Evolutionary conservation across 2,329 filamentous ascomycete genomes (phyloP).

Genomic region (Neofusicoccum laricinum): DNA sequence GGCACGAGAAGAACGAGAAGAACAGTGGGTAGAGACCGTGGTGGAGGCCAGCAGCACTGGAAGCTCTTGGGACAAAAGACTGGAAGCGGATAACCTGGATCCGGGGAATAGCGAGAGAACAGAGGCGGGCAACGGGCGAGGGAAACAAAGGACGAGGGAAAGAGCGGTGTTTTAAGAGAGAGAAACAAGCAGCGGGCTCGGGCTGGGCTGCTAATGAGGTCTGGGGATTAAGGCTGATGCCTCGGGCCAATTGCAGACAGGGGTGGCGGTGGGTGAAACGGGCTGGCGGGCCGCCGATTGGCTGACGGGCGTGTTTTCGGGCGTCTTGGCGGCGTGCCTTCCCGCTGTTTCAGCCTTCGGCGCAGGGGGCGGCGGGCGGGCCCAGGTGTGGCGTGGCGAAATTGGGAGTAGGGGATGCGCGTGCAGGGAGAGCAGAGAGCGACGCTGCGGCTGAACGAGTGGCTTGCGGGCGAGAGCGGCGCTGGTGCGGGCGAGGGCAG

Average conservation of each 20-base stretch:
- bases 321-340: neutral
- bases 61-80: neutral
- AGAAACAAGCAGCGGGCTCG: neutral
- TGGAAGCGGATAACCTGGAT: slow-evolving; percentile 1
- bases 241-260: neutral
- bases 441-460: neutral
- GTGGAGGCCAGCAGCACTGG: slow-evolving; percentile 10
- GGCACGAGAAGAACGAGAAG: neutral
- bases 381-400: slow-evolving; percentile 7
- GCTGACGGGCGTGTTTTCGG: neutral
- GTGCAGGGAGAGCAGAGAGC: neutral
- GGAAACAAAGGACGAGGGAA: neutral
- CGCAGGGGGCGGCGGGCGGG: neutral
- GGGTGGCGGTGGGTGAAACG: neutral
- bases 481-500: neutral
- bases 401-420: slow-evolving; percentile 1
- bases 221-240: slow-evolving; percentile 14
- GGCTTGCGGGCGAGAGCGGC: neutral
- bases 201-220: slow-evolving; percentile 2
- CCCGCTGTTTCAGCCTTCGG: slow-evolving; percentile 7
- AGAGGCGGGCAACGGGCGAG: neutral
- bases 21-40: slow-evolving; percentile 1
- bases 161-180: neutral
- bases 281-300: neutral
- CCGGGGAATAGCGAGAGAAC: slow-evolving; percentile 8